A percentile compares a stretch with the other conserved stretches of the same genome.
phyloP scores from a whole-genome alignment of 805 yeast genomes.

The Zygosaccharomyces gambellarensis region DNA sequence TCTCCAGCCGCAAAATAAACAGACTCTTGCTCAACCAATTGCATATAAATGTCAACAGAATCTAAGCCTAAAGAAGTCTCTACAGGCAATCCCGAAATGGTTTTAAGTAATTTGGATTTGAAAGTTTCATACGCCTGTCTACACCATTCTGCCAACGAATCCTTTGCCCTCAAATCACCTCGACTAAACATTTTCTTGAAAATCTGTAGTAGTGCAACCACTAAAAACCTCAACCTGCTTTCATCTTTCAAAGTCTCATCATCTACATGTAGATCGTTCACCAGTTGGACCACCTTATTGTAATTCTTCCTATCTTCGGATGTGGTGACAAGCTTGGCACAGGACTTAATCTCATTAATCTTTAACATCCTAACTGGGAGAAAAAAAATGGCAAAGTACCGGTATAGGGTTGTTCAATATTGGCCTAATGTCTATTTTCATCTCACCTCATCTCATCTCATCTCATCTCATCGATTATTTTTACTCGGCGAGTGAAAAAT shows the following conservation, averaged over 20 bases:
- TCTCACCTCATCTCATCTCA: constrained; percentile 10
- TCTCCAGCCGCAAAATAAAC: constrained; percentile 45
- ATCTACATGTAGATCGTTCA: constrained; percentile 18
- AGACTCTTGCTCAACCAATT: constrained; percentile 53
- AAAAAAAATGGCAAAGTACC: not conserved
- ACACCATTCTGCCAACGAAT: constrained; percentile 56
- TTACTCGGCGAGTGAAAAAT: constrained; percentile 4
- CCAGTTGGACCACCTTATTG: constrained; percentile 30
- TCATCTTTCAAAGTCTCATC: constrained; percentile 13
- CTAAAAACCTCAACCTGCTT: constrained; percentile 25
- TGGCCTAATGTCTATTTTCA: not conserved
- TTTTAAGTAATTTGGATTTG: constrained; percentile 41
- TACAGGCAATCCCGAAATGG: constrained; percentile 38
- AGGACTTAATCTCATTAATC: constrained; percentile 26
- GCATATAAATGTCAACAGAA: constrained; percentile 53
- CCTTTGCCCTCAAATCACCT: constrained; percentile 26
- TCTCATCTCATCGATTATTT: constrained; percentile 19
- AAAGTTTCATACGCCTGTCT: constrained; percentile 51
- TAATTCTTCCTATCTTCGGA: constrained; percentile 30
- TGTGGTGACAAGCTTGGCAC: constrained; percentile 27
- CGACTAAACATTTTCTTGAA: constrained; percentile 32
- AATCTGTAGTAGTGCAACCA: constrained; percentile 31
- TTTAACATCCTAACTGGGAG: constrained; percentile 10
- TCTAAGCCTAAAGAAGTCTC: constrained; percentile 47
- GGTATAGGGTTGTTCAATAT: too few relatives aligned